Base-by-base conservation (phyloP, 352 stramenopile species). In the Globisporangium nodosum region DNA sequence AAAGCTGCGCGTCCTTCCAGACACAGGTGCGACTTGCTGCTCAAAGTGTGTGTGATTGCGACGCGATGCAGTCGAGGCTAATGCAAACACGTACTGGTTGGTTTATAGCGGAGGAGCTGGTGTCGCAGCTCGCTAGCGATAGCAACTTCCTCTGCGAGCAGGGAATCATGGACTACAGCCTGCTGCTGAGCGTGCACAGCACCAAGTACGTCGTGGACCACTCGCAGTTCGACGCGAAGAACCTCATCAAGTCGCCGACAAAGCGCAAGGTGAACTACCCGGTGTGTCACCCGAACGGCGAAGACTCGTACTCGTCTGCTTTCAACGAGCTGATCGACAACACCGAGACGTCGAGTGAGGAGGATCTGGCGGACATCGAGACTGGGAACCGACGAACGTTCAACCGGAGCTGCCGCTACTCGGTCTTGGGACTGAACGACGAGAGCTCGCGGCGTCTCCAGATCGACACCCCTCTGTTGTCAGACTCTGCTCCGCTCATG, bases 101-200 rank as follows among this genome's bases (percentile, higher is more conserved):
- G 11, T 13, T 24, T 45, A 50, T 55, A 72, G 81, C 81, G 31
- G 63, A 81, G 18, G 73, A 73, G 20, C 75, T 92, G 37, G 73
- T 92, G 21, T 55, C 60, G 0, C 81, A 92, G 57, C 70, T 96
- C 24, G 74, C 85, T 48, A 70, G 59, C 12, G 87, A 96, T 51
- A 89, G 73, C 56, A 72, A 72, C 7, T 96, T 95, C 46, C 60
- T 96, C 33, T 74, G 76, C 24, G 64, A 73, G 11, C 78, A 93
- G 61, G 87, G 87, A 18, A 90, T 96, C 62, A 96, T 94, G 70
- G 88, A 96, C 70, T 96, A 96, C 68, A 92, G 78, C 24, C 60
- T 96, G 30, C 59, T 96, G 21, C 54, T 96, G 12, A 92, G 87
- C 66, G 74, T 96, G 3, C 82, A 92, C 70, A 91, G 78, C 60